Evolutionary conservation across 768 basidiomycete species (phyloP), one percentile per base, ranked within the genome.

Genomic region (Panaeolus papilionaceus): DNA sequence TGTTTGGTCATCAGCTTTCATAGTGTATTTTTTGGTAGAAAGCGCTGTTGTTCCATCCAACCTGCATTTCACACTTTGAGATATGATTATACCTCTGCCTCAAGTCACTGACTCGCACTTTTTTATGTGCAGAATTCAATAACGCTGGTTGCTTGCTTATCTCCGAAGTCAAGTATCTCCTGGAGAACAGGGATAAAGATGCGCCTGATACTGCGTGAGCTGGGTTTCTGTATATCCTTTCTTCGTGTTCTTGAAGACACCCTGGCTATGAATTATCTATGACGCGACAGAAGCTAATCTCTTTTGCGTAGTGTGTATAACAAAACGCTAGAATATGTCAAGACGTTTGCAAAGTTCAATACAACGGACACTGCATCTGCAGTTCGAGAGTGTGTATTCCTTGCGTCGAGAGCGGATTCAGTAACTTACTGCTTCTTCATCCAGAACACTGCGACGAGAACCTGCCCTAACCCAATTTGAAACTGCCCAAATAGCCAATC

Each of bases 301-400:
- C 38, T 65, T 39, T 14, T 61, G 39, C 8, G 68, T 71, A 96
- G 94, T 37, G 94, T 97, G 12, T 97, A 94, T 78, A 95, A 95
- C 79, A 96, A 96, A 77, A 95, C 95, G 0, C 81, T 93, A 47
- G 94, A 95, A 72, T 96, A 96, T 74, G 95, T 96, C 70, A 92
- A 92, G 77, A 93, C 90, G 8, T 96, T 97, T 75, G 87, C 94
- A 12, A 93, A 95, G 80, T 96, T 96, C 80, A 92, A 89, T 72
- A 93, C 91, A 51, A 92, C 90, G 23, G 94, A 92, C 74, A 91
- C 90, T 61, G 92, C 93, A 5, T 88, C 89, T 72, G 92, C 92
- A 47, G 94, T 95, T 65, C 92, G 95, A 87, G 91, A 92, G 94
- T 95, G 72, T 65, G 92, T 80, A n/a, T 23, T 63, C 9, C 38